Evolutionary conservation across 2,329 filamentous ascomycete genomes (phyloP), one percentile per base, ranked within the genome.

Genomic region (Alternaria hordeiaustralica): DNA sequence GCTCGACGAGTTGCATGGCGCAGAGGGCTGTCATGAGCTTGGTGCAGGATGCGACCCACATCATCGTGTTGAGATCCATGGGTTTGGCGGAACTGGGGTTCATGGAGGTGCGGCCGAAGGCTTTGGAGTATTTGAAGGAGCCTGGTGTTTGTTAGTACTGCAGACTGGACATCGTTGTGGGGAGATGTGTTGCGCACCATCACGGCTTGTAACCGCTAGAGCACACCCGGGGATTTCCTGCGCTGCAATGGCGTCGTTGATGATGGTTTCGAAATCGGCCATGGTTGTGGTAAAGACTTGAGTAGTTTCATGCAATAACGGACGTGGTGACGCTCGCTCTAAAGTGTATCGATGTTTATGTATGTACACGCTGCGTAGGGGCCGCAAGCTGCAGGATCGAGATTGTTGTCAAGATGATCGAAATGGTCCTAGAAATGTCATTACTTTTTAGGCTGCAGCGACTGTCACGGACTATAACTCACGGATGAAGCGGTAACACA

Each of bases 21-120:
- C 70, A 73, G 33, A 81, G 73, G 1, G 72, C 71, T 2, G 78
- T 78, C 68, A 81, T 72, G 18, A 81, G 72, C 62, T 81, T 81
- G n/a, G 77, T 80, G 69, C 77, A 80, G 4, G 76, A 79, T 8
- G 79, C 78, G 13, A 80, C 71, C 78, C 78, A 81, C 75, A 80
- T 78, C 8, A 76, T 65, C 8, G 66, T 74, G n/a, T 75, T 49
- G 26, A 68, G 61, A 0, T 82, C 15, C 30, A 74, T 30, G 56
- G 71, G 62, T 51, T 69, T 60, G 55, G 71, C 68, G 43, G 72
- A 65, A 23, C 53, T 67, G 26, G 65, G 51, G 45, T 62, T 68
- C 51, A 73, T 51, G 1, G 77, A 76, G 1, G 73, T 73, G 10
- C 58, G 63, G 2, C 81, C 81, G 26, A 83, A 80, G 2, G 72